These are phyloP conservation scores for Retiboletus flavoniger DNA, from an alignment of 1,284 basidiomycete species.

Conservation along the genomic window DNA sequence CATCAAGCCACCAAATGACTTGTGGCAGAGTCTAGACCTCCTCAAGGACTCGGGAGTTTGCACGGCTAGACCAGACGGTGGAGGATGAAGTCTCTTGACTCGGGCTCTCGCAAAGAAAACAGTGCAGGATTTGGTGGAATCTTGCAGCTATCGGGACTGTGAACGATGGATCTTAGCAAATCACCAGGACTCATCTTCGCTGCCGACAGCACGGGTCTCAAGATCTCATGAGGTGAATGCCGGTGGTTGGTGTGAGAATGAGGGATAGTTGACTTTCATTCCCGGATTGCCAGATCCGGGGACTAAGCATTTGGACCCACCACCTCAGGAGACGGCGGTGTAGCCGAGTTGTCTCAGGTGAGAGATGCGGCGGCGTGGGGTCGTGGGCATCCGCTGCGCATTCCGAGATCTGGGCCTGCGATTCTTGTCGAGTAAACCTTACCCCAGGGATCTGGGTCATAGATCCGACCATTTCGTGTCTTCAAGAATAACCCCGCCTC, in stretches of 20 bases:
- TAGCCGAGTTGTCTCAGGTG: conserved; percentile 19
- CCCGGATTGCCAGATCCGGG: conserved; percentile 14
- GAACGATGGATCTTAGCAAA: conserved; percentile 3
- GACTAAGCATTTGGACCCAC: conserved; percentile 6
- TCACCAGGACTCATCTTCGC: conserved; percentile 9
- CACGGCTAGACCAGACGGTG: not conserved
- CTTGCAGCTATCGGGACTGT: conserved; percentile 21
- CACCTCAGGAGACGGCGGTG: conserved; percentile 10
- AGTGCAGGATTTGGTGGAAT: not conserved
- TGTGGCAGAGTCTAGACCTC: conserved; percentile 14
- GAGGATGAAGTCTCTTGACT: not conserved
- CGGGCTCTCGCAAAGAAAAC: not conserved
- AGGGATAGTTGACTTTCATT: conserved; percentile 4
- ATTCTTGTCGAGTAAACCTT: conserved; percentile 13
- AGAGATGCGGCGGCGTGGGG: conserved; percentile 2
- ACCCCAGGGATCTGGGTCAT: conserved; percentile 17
- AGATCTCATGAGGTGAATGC: not conserved
- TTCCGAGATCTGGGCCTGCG: conserved; percentile 21
- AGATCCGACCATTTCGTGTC: conserved; percentile 24
- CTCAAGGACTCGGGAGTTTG: not conserved
- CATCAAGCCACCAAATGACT: conserved; percentile 35
- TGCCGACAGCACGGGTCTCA: conserved; percentile 8
- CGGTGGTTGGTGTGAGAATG: conserved; percentile 16
- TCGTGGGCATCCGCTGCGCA: conserved; percentile 6
- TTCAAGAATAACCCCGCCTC: not conserved